Base-by-base conservation (phyloP, 1,284 basidiomycete genomes). In the Vanrija sp. region DNA sequence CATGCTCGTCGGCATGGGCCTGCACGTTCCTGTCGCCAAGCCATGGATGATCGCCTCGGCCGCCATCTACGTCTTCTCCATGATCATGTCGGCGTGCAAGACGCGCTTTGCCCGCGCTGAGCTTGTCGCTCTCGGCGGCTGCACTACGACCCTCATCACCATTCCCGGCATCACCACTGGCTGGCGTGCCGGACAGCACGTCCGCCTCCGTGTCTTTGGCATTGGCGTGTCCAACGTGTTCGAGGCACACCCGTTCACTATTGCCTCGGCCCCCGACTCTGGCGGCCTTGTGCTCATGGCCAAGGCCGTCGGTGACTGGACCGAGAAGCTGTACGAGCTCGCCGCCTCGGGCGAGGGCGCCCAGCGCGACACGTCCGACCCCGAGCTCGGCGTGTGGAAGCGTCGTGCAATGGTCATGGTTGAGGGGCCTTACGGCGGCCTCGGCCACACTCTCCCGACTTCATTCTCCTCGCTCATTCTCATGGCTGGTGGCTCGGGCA, bases 21-120 rank as follows among this genome's bases (percentile, higher is more conserved):
- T 90, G 84, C 89, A 92, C 40, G 87, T 88, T 69, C 87, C 87
- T 69, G 81, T 84, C 38, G 83, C 85, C 1, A 84, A 85, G 19
- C 82, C 78, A 25, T 88, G 83, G 79, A 66, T 87, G 79, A 80
- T 89, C 57, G 84, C 83, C 9, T 65, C 78, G 72, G 52, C 83
- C 76, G 55, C 82, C 79, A 62, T 76, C 49, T 77, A 74, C 60
- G 39, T 45, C 15, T 43, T 72, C 40, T 73, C 73, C 10, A 57
- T 72, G 18, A 16, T 72, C 28, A 56, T 59, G 21, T 63, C 66
- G 5, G 44, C 73, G 5, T 38, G 59, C 57, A 77, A 77, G 57
- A 74, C 72, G 8, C 68, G 70, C 14, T 16, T 73, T 14, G 64
- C 66, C 6, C 49, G 58, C 15, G 76, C 75, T 19, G 63, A 68